These are phyloP conservation scores for Iris macrosiphon DNA, from an alignment of 106 monocot species.

Conservation along the genomic window DNA sequence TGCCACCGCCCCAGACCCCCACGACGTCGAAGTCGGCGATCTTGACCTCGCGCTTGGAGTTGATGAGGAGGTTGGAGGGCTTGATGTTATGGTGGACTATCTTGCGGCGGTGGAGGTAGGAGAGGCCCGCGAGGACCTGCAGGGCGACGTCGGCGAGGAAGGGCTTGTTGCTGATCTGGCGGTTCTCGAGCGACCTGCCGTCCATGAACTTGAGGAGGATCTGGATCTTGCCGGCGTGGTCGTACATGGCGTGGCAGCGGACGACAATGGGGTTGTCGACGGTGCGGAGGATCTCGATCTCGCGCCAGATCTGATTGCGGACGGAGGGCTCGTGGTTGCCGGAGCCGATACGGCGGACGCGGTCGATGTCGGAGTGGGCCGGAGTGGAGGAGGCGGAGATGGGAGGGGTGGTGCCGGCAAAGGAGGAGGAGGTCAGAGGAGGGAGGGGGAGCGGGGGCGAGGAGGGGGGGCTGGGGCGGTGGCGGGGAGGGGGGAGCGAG, in stretches of 20 bases:
- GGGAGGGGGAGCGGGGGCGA: conserved; percentile 11
- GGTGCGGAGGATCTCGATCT: conserved; percentile 70
- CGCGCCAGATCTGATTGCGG: conserved; percentile 62
- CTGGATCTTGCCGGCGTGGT: conserved; percentile 67
- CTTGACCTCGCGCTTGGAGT: conserved; percentile 56
- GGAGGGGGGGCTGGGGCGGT: conserved; percentile 7
- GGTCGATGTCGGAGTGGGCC: conserved; percentile 49
- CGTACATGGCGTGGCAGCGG: conserved; percentile 67
- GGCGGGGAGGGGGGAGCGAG: conserved; percentile 39
- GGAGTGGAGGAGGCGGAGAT: conserved; percentile 9
- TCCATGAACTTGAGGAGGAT: conserved; percentile 74
- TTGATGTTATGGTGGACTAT: conserved; percentile 98
- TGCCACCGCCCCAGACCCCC: too few species aligned
- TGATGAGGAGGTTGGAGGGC: conserved; percentile 79
- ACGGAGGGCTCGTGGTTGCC: conserved; percentile 53
- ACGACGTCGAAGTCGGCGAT: conserved; percentile 93
- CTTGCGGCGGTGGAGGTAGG: conserved; percentile 71
- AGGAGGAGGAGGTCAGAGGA: too few species aligned
- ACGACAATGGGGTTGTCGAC: conserved; percentile 63
- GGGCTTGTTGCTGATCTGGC: conserved; percentile 34
- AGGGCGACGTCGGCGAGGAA: conserved; percentile 42
- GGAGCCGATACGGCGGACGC: conserved; percentile 62
- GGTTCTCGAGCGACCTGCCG: conserved; percentile 52
- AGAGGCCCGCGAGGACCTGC: conserved; percentile 67
- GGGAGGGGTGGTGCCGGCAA: conserved; percentile 5